Percentiles rank a stretch among this genome's conserved stretches.
phyloP scores from a whole-genome alignment of 2,329 filamentous ascomycete genomes.

The Colletotrichum kahawae region DNA sequence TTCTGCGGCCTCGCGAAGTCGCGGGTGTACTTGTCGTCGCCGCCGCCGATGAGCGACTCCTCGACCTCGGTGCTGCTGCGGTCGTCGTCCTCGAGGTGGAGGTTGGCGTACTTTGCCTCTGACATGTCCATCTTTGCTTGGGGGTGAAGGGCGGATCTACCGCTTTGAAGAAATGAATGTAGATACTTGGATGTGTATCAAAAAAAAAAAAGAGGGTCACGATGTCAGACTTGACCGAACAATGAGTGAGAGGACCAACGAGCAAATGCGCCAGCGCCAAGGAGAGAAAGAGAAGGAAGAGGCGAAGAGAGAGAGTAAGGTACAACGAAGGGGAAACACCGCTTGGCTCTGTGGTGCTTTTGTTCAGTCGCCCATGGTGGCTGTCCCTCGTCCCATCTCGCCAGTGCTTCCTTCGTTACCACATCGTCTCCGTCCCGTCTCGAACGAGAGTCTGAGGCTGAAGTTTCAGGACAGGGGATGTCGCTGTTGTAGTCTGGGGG shows the following conservation, averaged over 20 bases:
- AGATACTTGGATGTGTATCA: not conserved
- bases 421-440: not conserved
- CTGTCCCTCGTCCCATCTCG: not conserved
- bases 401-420: not conserved
- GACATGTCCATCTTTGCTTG: conserved; percentile 16
- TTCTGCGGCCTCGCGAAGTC: not conserved
- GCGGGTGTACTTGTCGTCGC: conserved; percentile 28
- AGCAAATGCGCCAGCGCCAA: conserved; percentile 18
- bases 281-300: not conserved
- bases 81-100: conserved; percentile 31
- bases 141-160: not conserved
- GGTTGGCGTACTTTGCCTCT: conserved; percentile 27
- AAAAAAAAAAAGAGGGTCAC: not conserved
- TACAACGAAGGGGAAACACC: too few relatives aligned
- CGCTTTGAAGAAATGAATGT: not conserved
- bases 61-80: conserved; percentile 37
- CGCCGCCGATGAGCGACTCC: conserved; percentile 34
- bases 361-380: not conserved
- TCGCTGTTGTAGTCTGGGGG: not conserved
- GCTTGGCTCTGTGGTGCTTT: not conserved
- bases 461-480: conserved; percentile 9
- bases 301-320: not conserved
- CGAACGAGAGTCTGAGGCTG: conserved; percentile 3
- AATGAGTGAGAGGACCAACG: not conserved
- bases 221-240: not conserved